Base-by-base conservation (phyloP, 2,329 filamentous ascomycete species). In the Trichoderma koningii region DNA sequence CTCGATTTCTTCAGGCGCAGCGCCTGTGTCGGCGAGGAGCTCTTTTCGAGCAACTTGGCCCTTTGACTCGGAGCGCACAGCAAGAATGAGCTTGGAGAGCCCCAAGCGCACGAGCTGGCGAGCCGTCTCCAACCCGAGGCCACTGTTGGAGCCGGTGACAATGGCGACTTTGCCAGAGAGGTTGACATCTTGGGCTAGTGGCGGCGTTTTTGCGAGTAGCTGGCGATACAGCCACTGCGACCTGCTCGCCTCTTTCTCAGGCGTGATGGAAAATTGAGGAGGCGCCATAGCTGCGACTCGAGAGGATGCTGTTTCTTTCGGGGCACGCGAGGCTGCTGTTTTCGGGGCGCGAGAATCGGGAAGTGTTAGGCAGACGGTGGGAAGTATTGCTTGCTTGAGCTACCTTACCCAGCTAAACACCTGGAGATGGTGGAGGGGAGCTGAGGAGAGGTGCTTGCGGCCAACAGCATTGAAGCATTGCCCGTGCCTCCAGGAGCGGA, bases 41-140 rank as follows among this genome's bases (percentile, higher is more conserved):
- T 62, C n/a, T n/a, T 62, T 26, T 28, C 59, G 59, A 17, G 59
- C 59, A 12, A 26, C 41, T 3, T 62, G 7, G 15, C 59, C 59
- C 19, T 62, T 62, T 44, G 48, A 34, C 12, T 53, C 48, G 3
- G 59, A 53, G 26, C 59, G 59, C n/a, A 62, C 59, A 2, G 59
- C 59, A 34, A 62, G 38, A 9, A 62, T 62, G 38, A 62, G 59
- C 38, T n/a, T 45, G 14, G 59, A 28, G 7, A 62, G 15, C 1
- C 59, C 59, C n/a, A 62, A 10, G 3, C 26, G 38, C 7, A 60
- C 10, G 14, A 60, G 45, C 47, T 60, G 45, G 30, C 56, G 45
- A 28, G 56, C 28, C 7, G 59, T 62, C 26, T 62, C 59, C 15
- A 61, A 26, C 21, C 45, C 45, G 2, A 60, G 56, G 9, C 30